Percentiles rank a stretch among this genome's conserved stretches.
Evolutionary conservation across 1,139 yeast genomes (phyloP).

Genomic region (Wickerhamomyces sp.): DNA sequence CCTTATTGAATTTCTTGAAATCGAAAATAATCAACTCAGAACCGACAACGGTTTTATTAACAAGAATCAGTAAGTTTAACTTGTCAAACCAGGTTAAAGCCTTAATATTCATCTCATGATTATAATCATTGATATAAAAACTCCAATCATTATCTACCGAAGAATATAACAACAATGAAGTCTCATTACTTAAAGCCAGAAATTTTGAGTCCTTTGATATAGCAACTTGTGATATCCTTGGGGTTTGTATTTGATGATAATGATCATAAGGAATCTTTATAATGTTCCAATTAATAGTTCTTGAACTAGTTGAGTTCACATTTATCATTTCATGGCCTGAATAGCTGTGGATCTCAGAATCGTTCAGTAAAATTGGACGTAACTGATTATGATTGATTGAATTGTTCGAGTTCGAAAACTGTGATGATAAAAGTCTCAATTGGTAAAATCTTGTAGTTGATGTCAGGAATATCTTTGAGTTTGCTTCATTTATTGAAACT

Average conservation of each 20-base stretch:
- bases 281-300: conserved; percentile 17
- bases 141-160: conserved; percentile 29
- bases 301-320: conserved; percentile 3
- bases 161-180: conserved; percentile 28
- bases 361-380: conserved; percentile 14
- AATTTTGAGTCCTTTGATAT: conserved; percentile 32
- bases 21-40: conserved; percentile 21
- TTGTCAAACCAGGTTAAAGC: conserved; percentile 19
- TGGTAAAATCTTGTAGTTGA: neutral
- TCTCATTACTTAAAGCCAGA: conserved; percentile 31
- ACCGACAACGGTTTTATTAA: conserved; percentile 14
- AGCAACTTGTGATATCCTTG: conserved; percentile 24
- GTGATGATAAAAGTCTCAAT: conserved; percentile 2
- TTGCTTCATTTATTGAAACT: neutral
- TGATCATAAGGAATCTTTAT: conserved; percentile 20
- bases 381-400: conserved; percentile 18
- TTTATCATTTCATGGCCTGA: conserved; percentile 18
- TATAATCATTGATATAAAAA: conserved; percentile 25
- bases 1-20: conserved; percentile 15
- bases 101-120: conserved; percentile 16
- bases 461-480: neutral
- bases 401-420: conserved; percentile 1
- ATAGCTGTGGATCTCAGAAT: conserved; percentile 17
- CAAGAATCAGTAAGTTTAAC: conserved; percentile 14
- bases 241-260: conserved; percentile 11